A percentile compares a stretch with the other conserved stretches of the same genome.
These are phyloP conservation scores for Hanseniaspora lachancei DNA, from an alignment of 805 yeast genomes.

Conservation along the genomic window DNA sequence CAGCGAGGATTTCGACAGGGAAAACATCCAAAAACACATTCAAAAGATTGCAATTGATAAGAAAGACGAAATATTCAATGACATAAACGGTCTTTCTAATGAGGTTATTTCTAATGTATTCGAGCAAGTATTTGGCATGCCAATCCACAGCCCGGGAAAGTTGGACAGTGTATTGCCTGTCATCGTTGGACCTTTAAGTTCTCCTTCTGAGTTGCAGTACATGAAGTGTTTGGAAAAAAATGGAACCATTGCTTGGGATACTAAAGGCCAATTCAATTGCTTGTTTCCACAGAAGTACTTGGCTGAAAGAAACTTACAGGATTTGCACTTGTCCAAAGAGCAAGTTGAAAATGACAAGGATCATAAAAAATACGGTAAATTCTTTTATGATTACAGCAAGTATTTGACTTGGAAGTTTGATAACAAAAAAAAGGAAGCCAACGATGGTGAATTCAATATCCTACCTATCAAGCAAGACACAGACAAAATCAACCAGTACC, in stretches of 20 bases:
- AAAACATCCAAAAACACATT: not conserved
- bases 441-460: constrained; percentile 17
- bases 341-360: constrained; percentile 37
- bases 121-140: constrained; percentile 11
- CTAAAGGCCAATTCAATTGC: constrained; percentile 81
- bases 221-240: constrained; percentile 46
- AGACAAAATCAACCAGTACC: constrained; percentile 9
- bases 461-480: not conserved
- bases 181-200: constrained; percentile 7
- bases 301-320: constrained; percentile 24
- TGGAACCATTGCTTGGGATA: constrained; percentile 75
- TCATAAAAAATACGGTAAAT: constrained; percentile 39
- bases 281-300: constrained; percentile 50
- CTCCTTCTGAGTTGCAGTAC: constrained; percentile 46
- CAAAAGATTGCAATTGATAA: constrained; percentile 9
- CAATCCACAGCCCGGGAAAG: not conserved
- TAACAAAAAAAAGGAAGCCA: constrained; percentile 20
- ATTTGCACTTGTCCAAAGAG: constrained; percentile 39
- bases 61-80: constrained; percentile 6
- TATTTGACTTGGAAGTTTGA: constrained; percentile 49
- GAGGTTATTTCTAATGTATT: constrained; percentile 6
- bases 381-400: constrained; percentile 52
- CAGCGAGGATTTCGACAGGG: not conserved
- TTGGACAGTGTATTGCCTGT: not conserved
- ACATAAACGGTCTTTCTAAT: constrained; percentile 5